These are phyloP conservation scores for Xylariaceae sp. DNA, from an alignment of 2,329 filamentous ascomycete species.

Conservation along the genomic window DNA sequence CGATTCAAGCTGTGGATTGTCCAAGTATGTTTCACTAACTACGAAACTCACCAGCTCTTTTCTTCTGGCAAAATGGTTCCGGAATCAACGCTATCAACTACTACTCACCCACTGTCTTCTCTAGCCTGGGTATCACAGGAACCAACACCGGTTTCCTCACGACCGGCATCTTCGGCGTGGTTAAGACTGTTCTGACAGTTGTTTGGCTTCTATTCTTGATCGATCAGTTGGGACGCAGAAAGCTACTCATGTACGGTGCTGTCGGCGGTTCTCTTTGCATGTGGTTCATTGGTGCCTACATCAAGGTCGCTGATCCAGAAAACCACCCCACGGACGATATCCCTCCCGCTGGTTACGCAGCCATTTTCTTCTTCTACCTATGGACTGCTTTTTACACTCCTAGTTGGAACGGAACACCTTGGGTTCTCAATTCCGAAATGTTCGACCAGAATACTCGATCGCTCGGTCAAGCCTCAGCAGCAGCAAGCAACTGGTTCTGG, in stretches of 20 bases:
- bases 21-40: neutral
- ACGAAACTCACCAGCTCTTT: conserved; percentile 41
- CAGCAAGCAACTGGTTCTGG: conserved; percentile 69
- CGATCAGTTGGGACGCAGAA: conserved; percentile 56
- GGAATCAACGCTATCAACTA: conserved; percentile 71
- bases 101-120: conserved; percentile 61
- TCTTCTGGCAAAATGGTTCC: conserved; percentile 73
- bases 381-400: conserved; percentile 72
- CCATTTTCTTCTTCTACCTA: conserved; percentile 70
- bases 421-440: conserved; percentile 74
- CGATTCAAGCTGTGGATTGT: neutral
- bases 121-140: conserved; percentile 55
- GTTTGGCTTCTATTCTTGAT: conserved; percentile 61
- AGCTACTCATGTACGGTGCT: conserved; percentile 56
- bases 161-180: conserved; percentile 62
- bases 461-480: conserved; percentile 68
- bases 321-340: conserved; percentile 30
- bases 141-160: conserved; percentile 56
- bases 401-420: conserved; percentile 69
- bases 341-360: conserved; percentile 47
- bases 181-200: conserved; percentile 59
- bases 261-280: conserved; percentile 59
- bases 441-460: conserved; percentile 64
- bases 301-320: conserved; percentile 45
- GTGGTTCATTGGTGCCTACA: conserved; percentile 62